phyloP scores from a whole-genome alignment of 2,329 filamentous ascomycete species.

The Botrytis byssoidea region DNA sequence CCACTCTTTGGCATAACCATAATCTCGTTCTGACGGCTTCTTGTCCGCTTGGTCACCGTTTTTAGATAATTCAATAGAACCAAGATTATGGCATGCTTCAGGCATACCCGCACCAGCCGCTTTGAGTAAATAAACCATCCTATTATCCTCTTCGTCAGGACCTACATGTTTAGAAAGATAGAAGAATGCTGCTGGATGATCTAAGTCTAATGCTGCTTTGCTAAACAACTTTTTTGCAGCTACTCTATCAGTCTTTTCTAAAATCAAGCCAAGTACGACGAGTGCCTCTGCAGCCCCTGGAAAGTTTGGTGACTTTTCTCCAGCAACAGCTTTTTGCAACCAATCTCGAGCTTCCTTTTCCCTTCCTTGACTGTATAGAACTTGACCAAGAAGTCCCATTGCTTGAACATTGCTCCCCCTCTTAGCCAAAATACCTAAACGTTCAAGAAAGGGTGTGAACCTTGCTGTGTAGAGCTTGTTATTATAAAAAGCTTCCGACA shows the following conservation, averaged over 20 bases:
- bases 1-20: slow-evolving; percentile 37
- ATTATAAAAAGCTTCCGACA: slow-evolving; percentile 25
- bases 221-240: slow-evolving; percentile 33
- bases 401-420: slow-evolving; percentile 34
- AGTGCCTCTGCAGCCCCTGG: slow-evolving; percentile 35
- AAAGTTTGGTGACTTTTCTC: slow-evolving; percentile 25
- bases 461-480: slow-evolving; percentile 17
- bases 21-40: slow-evolving; percentile 26
- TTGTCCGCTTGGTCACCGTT: slow-evolving; percentile 18
- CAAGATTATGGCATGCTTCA: slow-evolving; percentile 37
- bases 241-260: slow-evolving; percentile 23
- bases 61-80: slow-evolving; percentile 32
- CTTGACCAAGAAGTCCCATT: slow-evolving; percentile 36
- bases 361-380: slow-evolving; percentile 26
- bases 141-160: slow-evolving; percentile 25
- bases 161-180: slow-evolving; percentile 33
- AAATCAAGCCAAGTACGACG: slow-evolving; percentile 30
- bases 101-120: slow-evolving; percentile 36
- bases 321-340: slow-evolving; percentile 32
- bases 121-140: slow-evolving; percentile 34
- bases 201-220: slow-evolving; percentile 36
- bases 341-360: slow-evolving; percentile 31
- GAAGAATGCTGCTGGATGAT: slow-evolving; percentile 37
- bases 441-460: slow-evolving; percentile 24
- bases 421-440: slow-evolving; percentile 32